Base-by-base conservation (phyloP, 2,329 filamentous ascomycete species). In the Fusarium sp. region DNA sequence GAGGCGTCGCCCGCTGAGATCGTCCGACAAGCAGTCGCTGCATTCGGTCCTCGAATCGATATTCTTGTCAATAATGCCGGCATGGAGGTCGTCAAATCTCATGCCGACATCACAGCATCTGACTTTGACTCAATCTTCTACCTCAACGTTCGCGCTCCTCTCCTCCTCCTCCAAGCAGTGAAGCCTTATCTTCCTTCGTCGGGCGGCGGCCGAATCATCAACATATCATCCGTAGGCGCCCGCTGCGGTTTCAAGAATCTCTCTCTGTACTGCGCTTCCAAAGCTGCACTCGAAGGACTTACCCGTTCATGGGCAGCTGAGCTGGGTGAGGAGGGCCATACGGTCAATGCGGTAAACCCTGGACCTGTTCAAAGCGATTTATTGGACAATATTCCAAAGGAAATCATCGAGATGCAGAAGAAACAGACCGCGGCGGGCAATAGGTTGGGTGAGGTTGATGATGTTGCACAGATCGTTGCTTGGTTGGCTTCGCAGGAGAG, bases 241-340 rank as follows among this genome's bases (percentile, higher is more conserved):
- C 53, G 70, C 2, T 56, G 66, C 15, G 70, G 70, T 3, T 72
- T 72, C 33, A 67, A 73, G 14, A 59, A 60, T 2, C 15, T 72
- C 2, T 72, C 70, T 2, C 36, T 72, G 2, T 72, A 72, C 22
- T 72, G 70, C 28, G 62, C 70, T 6, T 73, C 70, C 2, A 72
- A 72, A 28, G 70, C 70, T 13, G 70, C 70, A 15, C 31, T 72
- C 2, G 70, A 72, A 38, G 70, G 73, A 5, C 30, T 91, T 61
- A 91, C 90, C 15, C 82, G 89, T 12, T 85, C 83, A 48, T 88
- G 88, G 85, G 90, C 90, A 1, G 83, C 83, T 0, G 90, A 92
- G 79, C 22, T 72, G 14, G 70, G 70, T 6, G 76, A 68, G 7
- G 79, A 85, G 64, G 88, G 89, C 1, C 88, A 88, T 65, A 91